Evolutionary conservation across 352 stramenopile species (phyloP), one percentile per base, ranked within the genome.

Genomic region (Pythium oligandrum): DNA sequence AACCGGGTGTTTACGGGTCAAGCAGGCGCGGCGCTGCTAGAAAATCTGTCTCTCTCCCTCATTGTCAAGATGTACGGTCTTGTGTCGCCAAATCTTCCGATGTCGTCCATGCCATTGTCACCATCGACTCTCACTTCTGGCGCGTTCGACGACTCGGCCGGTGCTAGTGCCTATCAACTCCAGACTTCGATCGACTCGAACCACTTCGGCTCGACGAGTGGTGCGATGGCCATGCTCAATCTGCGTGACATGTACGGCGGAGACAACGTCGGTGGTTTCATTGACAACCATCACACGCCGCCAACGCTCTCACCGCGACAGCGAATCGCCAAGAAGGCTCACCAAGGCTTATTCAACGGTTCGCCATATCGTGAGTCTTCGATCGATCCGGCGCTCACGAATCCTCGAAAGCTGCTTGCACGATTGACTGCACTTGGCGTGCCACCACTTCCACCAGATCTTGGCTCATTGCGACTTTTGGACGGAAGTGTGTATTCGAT

Each of bases 401-500:
- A 93, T 53, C 71, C 84, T 32, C 73, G 83, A n/a, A 95, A 97
- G 66, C 53, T 93, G 57, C 34, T 96, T 1, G 90, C 75, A n/a
- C 86, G 95, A 47, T 67, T 99, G 32, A 90, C 91, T 46, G 85
- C 90, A 6, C 70, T 99, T 37, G 74, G 91, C 6, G 90, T 98
- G 30, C 95, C 96, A 37, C 90, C 94, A 10, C 68, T 98, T 32
- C 86, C 93, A 10, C 90, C 90, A 34, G 82, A 95, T 66, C 75
- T 98, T 58, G 91, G 93, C 12, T 71, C 83, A 26, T 49, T 97
- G 31, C 82, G 82, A 9, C 71, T 90, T 42, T 54, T 70, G 0
- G 79, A 92, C 63, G 77, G 81, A 33, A 74, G 66, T 6, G 55
- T 67, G 30, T 91, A 86, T 52, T 90, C 83, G n/a, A 93, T 91